Percentiles rank a stretch among this genome's conserved stretches.
These are phyloP conservation scores for Bruguiera gymnorhiza DNA, from an alignment of 345 rosid species.

Conservation along the genomic window DNA sequence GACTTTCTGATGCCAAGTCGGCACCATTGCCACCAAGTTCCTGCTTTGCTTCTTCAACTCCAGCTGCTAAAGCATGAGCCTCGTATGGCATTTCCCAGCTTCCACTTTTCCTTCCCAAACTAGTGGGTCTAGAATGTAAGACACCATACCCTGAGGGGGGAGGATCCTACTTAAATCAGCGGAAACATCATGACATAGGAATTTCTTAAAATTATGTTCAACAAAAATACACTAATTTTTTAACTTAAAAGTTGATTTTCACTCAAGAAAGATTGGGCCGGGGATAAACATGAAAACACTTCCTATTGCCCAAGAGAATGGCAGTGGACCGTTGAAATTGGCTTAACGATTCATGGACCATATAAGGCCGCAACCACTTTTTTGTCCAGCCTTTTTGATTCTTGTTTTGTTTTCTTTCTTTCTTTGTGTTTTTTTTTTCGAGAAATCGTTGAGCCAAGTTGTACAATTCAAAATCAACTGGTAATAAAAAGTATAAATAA, in stretches of 20 bases:
- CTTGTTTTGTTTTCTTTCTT: neutral
- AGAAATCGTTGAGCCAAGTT: too few relatives aligned
- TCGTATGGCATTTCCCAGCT: constrained; percentile 67
- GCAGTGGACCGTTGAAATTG: too few relatives aligned
- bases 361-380: too few relatives aligned
- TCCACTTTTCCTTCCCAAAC: constrained; percentile 66
- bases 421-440: neutral
- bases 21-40: constrained; percentile 9
- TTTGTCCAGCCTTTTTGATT: neutral
- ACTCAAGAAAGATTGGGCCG: too few relatives aligned
- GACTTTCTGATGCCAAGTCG: constrained; percentile 20
- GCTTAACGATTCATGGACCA: too few relatives aligned
- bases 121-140: constrained; percentile 46
- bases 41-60: constrained; percentile 37
- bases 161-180: constrained; percentile 63
- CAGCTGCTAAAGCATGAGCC: constrained; percentile 33
- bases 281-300: too few relatives aligned
- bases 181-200: constrained; percentile 18
- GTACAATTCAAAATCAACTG: neutral
- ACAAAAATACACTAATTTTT: too few relatives aligned
- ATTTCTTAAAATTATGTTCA: too few relatives aligned
- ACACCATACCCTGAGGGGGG: constrained; percentile 55
- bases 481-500: too few relatives aligned
- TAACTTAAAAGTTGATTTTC: too few relatives aligned
- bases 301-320: too few relatives aligned